Percentiles rank a stretch among this genome's conserved stretches.
These are phyloP conservation scores for Amaranthus hypochondriacus DNA, from an alignment of 148 eudicot genomes.

Conservation along the genomic window DNA sequence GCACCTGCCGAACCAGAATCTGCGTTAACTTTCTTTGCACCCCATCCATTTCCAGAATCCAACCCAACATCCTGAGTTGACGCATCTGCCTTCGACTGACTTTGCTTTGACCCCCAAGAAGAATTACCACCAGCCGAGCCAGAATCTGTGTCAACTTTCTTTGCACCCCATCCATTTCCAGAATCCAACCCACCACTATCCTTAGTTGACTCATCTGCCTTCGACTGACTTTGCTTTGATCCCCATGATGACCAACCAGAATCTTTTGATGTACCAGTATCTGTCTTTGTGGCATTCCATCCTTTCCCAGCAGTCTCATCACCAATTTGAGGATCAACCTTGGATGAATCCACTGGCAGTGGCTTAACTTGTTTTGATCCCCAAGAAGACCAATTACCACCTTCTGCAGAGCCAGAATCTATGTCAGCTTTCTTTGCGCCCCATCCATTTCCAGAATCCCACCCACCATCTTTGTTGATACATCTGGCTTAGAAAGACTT, in stretches of 20 bases:
- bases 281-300: neutral
- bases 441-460: no score
- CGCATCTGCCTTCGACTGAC: slow-evolving; percentile 4
- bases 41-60: slow-evolving; percentile 20
- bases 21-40: neutral
- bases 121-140: slow-evolving; percentile 19
- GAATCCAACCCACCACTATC: no score
- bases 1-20: neutral
- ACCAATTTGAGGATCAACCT: slow-evolving; percentile 6
- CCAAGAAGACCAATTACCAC: slow-evolving; percentile 34
- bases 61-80: neutral
- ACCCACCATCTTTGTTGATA: no score
- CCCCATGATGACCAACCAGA: slow-evolving; percentile 36
- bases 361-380: slow-evolving; percentile 20
- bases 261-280: neutral
- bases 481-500: neutral
- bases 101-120: slow-evolving; percentile 31
- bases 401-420: slow-evolving; percentile 10
- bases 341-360: slow-evolving; percentile 8
- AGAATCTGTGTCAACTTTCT: slow-evolving; percentile 1
- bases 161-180: neutral
- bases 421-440: neutral
- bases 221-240: neutral
- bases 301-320: slow-evolving; percentile 20
- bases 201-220: no score